Evolutionary conservation across 768 basidiomycete genomes (phyloP).

Genomic region (Naganishia friedmannii): DNA sequence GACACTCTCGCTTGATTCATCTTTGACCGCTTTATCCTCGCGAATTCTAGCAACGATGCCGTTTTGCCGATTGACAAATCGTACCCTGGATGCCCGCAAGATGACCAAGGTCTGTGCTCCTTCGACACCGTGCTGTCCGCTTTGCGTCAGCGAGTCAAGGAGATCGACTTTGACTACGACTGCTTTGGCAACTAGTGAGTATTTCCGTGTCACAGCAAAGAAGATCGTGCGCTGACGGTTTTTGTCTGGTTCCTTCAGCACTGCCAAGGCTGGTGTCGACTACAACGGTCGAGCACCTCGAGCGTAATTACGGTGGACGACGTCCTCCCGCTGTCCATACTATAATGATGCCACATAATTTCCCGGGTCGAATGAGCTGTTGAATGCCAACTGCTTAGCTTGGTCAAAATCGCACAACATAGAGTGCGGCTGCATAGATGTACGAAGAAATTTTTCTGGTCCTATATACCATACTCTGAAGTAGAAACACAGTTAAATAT

Average conservation of each 20-base stretch:
- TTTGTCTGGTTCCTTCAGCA: conserved; percentile 17
- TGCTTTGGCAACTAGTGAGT: conserved; percentile 64
- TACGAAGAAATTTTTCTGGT: too few species aligned
- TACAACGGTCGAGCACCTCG: conserved; percentile 36
- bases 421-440: too few species aligned
- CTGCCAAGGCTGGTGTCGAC: conserved; percentile 34
- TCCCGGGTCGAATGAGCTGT: too few species aligned
- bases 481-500: too few species aligned
- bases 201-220: not conserved
- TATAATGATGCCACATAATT: not conserved
- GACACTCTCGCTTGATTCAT: conserved; percentile 41
- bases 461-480: too few species aligned
- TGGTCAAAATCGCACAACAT: too few species aligned
- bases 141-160: conserved; percentile 45
- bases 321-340: not conserved
- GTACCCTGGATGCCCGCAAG: conserved; percentile 46
- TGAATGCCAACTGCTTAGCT: too few species aligned
- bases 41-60: conserved; percentile 53
- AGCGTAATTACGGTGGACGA: not conserved
- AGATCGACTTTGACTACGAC: conserved; percentile 52
- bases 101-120: conserved; percentile 52
- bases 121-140: conserved; percentile 49
- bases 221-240: not conserved
- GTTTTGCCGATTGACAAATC: conserved; percentile 50
- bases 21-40: conserved; percentile 37